A percentile compares a stretch with the other conserved stretches of the same genome.
phyloP scores from a whole-genome alignment of 805 yeast species.

The Yarrowia divulgata region DNA sequence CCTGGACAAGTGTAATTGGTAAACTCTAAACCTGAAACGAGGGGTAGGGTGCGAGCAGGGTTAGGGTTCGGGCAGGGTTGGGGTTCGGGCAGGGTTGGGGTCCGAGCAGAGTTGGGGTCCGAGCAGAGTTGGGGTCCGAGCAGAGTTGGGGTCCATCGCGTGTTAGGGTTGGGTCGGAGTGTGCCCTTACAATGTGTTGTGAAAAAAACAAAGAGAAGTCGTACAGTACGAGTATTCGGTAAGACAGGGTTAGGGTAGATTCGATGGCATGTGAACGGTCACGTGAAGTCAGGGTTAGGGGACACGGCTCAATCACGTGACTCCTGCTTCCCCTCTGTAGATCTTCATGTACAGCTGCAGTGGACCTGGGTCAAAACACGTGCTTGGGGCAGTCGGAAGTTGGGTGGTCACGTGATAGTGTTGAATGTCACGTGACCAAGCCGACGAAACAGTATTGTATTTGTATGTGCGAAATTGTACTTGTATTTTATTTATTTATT shows the following conservation, averaged over 20 bases:
- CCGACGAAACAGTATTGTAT: neutral
- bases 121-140: too few species aligned
- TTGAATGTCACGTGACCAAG: neutral
- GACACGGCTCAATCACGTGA: too few species aligned
- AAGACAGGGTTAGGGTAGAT: constrained; percentile 17
- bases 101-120: too few species aligned
- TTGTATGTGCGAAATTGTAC: too few species aligned
- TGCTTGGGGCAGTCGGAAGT: neutral
- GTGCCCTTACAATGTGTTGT: too few species aligned
- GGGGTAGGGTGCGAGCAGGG: constrained; percentile 19
- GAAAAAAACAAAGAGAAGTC: too few species aligned
- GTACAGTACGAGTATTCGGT: neutral
- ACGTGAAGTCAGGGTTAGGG: constrained; percentile 11
- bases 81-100: too few species aligned
- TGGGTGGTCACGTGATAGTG: neutral
- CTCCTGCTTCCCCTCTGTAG: constrained; percentile 19
- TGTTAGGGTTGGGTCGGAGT: too few species aligned
- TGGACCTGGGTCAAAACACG: neutral
- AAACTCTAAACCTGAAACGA: constrained; percentile 19
- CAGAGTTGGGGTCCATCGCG: too few species aligned
- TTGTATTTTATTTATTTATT: too few species aligned
- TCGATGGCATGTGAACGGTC: neutral
- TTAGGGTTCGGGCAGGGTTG: neutral
- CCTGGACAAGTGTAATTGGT: too few species aligned
- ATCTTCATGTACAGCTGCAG: constrained; percentile 18